phyloP scores from a whole-genome alignment of 257 asterid species.

The Solanum corneliomulleri region DNA sequence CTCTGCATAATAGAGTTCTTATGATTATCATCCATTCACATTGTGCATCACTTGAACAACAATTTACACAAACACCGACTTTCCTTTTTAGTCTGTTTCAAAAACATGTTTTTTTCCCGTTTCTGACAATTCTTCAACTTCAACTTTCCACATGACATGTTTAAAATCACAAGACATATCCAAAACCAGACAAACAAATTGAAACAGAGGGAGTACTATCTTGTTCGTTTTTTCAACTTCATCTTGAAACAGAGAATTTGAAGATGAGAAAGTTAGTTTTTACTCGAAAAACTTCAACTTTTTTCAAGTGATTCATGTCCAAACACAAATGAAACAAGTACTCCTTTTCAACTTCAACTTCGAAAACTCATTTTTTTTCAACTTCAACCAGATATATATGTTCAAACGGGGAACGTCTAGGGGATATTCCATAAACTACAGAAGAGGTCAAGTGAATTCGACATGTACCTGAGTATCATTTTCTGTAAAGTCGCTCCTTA shows the following conservation, averaged over 20 bases:
- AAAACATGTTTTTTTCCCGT: not conserved
- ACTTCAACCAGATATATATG: not conserved
- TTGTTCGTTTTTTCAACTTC: not conserved
- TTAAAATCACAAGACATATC: no score
- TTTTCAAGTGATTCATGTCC: not conserved
- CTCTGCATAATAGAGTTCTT: conserved; percentile 28
- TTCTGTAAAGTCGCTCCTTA: conserved; percentile 17
- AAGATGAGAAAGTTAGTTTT: not conserved
- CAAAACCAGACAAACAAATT: not conserved
- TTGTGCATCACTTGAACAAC: not conserved
- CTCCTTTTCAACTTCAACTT: not conserved
- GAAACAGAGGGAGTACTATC: not conserved
- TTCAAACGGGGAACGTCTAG: not conserved
- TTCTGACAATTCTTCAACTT: not conserved
- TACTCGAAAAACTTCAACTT: not conserved
- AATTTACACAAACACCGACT: not conserved
- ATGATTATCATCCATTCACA: not conserved
- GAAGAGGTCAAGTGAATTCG: not conserved
- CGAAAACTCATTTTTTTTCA: not conserved
- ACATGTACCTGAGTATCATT: conserved; percentile 30
- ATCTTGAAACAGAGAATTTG: not conserved
- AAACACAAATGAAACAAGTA: not conserved
- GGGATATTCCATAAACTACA: not conserved
- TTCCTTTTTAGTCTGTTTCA: not conserved
- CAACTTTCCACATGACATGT: not conserved